A percentile compares a stretch with the other conserved stretches of the same genome.
These are phyloP conservation scores for Brassica carinata DNA, from an alignment of 345 rosid genomes.

Conservation along the genomic window DNA sequence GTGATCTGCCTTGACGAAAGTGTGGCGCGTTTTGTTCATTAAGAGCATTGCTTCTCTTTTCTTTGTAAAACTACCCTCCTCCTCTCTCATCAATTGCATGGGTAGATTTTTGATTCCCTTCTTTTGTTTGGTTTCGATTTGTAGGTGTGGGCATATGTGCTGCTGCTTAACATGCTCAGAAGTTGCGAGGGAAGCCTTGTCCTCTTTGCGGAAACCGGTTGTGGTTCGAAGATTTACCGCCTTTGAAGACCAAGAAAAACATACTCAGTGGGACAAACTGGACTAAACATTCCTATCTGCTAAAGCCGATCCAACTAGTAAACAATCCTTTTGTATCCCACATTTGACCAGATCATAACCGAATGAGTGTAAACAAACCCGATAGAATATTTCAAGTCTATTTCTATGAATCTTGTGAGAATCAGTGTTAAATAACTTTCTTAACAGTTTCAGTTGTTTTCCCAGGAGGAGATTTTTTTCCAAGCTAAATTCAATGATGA, in stretches of 20 bases:
- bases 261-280: conserved; percentile 19
- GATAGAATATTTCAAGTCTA: neutral
- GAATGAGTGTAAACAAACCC: neutral
- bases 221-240: conserved; percentile 62
- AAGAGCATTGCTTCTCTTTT: neutral
- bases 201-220: conserved; percentile 73
- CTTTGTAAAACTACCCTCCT: no score
- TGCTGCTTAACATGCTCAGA: conserved; percentile 68
- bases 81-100: neutral
- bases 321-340: neutral
- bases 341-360: neutral
- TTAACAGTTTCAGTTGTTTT: no score
- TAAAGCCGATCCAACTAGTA: neutral
- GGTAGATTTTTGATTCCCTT: neutral
- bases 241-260: conserved; percentile 38
- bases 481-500: neutral
- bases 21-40: neutral
- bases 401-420: no score
- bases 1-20: neutral
- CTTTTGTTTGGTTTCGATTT: conserved; percentile 4
- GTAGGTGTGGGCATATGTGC: conserved; percentile 94
- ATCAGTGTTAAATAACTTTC: no score
- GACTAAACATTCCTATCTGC: neutral
- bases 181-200: conserved; percentile 50
- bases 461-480: neutral